Evolutionary conservation across 2,329 filamentous ascomycete genomes (phyloP).

Genomic region (Curvularia verruculosa): DNA sequence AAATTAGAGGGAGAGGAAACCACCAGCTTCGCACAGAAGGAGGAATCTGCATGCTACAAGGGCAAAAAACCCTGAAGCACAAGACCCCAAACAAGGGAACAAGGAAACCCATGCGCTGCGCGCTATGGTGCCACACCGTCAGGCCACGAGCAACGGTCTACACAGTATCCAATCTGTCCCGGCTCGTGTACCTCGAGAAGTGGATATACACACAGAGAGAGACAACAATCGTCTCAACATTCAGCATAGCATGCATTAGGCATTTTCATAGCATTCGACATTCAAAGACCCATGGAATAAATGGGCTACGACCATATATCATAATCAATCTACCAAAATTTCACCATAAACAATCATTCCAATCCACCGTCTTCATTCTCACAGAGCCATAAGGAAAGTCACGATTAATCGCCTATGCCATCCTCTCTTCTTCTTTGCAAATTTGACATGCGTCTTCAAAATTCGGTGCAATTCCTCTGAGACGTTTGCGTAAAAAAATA

Average conservation of each 20-base stretch:
- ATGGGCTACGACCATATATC: slow-evolving; percentile 7
- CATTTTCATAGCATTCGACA: slow-evolving; percentile 4
- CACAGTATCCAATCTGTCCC: slow-evolving; percentile 1
- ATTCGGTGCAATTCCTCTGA: too few species aligned
- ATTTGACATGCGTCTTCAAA: background rate
- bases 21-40: slow-evolving; percentile 17
- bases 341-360: background rate
- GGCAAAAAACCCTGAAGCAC: background rate
- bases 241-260: slow-evolving; percentile 2
- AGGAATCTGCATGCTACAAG: slow-evolving; percentile 4
- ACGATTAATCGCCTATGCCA: background rate
- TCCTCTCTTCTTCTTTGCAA: background rate
- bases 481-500: background rate
- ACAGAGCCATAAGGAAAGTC: background rate
- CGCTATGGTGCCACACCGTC: slow-evolving; percentile 20
- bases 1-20: slow-evolving; percentile 1
- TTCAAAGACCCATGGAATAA: background rate
- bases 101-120: slow-evolving; percentile 15
- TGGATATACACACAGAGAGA: slow-evolving; percentile 5
- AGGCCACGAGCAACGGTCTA: slow-evolving; percentile 11
- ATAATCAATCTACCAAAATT: slow-evolving; percentile 1
- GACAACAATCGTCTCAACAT: slow-evolving; percentile 4
- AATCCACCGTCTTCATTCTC: background rate
- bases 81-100: background rate
- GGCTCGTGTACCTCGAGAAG: slow-evolving; percentile 18